phyloP scores from a whole-genome alignment of 257 asterid genomes.

The Cynanchum wilfordii region DNA sequence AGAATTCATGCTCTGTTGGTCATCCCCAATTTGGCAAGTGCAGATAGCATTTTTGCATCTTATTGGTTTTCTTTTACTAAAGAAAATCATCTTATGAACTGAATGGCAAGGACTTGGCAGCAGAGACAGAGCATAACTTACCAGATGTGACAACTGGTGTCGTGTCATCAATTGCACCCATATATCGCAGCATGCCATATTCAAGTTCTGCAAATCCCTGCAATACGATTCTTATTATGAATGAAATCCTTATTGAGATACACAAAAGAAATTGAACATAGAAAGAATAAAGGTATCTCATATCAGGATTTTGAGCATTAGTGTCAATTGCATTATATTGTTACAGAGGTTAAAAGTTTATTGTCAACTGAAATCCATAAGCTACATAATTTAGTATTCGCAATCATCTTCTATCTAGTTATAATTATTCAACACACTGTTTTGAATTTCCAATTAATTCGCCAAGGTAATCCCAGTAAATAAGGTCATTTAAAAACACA shows the following conservation, averaged over 20 bases:
- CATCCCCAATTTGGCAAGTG: slow-evolving; percentile 1
- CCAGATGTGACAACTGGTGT: slow-evolving; percentile 81
- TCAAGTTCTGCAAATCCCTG: slow-evolving; percentile 98
- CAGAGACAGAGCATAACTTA: slow-evolving; percentile 15
- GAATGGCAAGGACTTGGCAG: neutral
- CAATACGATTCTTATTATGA: slow-evolving; percentile 14
- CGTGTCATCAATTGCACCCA: slow-evolving; percentile 89
- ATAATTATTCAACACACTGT: neutral
- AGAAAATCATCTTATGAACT: neutral
- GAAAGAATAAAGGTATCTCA: neutral
- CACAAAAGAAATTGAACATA: neutral
- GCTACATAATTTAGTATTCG: neutral
- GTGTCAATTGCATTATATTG: neutral
- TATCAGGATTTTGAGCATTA: neutral
- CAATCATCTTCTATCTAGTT: neutral
- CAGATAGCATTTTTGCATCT: neutral
- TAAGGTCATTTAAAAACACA: neutral
- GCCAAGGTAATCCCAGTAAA: neutral
- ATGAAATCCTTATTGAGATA: neutral
- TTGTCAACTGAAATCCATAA: neutral
- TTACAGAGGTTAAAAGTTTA: neutral
- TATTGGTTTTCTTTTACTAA: neutral
- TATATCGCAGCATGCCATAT: slow-evolving; percentile 94
- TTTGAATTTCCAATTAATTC: neutral
- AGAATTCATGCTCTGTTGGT: slow-evolving; percentile 6